Percentiles rank a stretch among this genome's conserved stretches.
phyloP scores from a whole-genome alignment of 2,329 filamentous ascomycete species.

The Pseudogymnoascus sp. region DNA sequence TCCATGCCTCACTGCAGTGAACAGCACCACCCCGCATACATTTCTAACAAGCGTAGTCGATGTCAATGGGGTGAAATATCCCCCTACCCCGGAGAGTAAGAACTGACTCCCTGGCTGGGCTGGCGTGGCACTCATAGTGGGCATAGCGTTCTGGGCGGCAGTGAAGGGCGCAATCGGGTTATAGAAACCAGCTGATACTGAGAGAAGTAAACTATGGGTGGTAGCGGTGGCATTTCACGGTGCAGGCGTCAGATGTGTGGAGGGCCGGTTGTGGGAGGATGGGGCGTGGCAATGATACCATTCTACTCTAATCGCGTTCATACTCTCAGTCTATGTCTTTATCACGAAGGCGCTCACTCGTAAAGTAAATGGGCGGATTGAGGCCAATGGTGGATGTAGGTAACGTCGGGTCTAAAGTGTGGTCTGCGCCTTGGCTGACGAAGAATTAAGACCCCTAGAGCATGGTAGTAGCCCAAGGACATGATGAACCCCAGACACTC shows the following conservation, averaged over 20 bases:
- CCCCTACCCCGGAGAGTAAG: conserved; percentile 38
- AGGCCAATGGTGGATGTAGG: background rate
- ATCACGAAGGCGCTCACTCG: background rate
- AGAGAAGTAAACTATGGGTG: conserved; percentile 2
- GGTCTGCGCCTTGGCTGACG: background rate
- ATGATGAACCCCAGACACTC: background rate
- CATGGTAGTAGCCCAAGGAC: background rate
- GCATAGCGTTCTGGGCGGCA: conserved; percentile 9
- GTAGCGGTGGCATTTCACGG: background rate
- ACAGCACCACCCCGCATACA: background rate
- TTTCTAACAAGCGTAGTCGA: conserved; percentile 42
- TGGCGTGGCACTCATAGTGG: conserved; percentile 8
- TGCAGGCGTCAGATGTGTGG: background rate
- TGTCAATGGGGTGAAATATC: conserved; percentile 44
- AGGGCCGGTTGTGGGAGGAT: background rate
- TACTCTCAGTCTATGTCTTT: background rate
- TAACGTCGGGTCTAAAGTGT: background rate
- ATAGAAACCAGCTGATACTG: conserved; percentile 4
- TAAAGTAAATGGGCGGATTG: background rate
- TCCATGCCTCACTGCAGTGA: background rate
- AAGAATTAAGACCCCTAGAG: background rate
- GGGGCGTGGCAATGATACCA: background rate
- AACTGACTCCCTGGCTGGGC: conserved; percentile 17
- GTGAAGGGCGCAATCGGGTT: background rate
- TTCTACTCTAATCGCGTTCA: background rate